Percentiles rank a stretch among this genome's conserved stretches.
Conservation (phyloP, 495 filamentous ascomycete species). For the Aspergillus indologenus region DNA sequence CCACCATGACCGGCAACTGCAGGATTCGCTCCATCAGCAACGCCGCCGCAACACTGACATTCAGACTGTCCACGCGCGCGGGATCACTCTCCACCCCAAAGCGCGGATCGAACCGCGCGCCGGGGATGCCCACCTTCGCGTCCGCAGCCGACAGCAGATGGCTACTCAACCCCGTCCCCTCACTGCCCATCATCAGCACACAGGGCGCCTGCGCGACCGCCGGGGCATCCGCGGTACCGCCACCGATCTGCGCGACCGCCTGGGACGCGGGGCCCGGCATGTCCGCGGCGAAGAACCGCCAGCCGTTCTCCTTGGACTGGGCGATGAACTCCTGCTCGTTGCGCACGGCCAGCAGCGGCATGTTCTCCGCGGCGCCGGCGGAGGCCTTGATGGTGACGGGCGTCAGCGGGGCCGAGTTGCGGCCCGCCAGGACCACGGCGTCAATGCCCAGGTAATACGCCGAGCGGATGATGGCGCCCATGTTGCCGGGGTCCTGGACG, state of each 20-base stretch:
- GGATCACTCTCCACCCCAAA: slow-evolving; percentile 38
- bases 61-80: slow-evolving; percentile 68
- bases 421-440: slow-evolving; percentile 64
- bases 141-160: slow-evolving; percentile 63
- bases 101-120: slow-evolving; percentile 32
- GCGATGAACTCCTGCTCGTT: slow-evolving; percentile 67
- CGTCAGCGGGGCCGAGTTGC: slow-evolving; percentile 67
- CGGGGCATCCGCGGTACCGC: background rate
- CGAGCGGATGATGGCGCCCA: slow-evolving; percentile 83
- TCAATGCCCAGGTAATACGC: slow-evolving; percentile 83
- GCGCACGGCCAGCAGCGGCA: slow-evolving; percentile 64
- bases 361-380: slow-evolving; percentile 76
- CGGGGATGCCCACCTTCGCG: slow-evolving; percentile 53
- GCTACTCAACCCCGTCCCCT: slow-evolving; percentile 68
- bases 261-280: slow-evolving; percentile 45
- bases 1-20: slow-evolving; percentile 38
- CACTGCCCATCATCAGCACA: slow-evolving; percentile 77
- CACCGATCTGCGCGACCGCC: slow-evolving; percentile 19
- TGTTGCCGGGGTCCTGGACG: slow-evolving; percentile 85
- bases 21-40: slow-evolving; percentile 67
- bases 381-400: slow-evolving; percentile 81
- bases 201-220: slow-evolving; percentile 56
- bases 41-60: slow-evolving; percentile 81
- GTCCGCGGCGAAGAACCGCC: slow-evolving; percentile 79
- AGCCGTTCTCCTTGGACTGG: slow-evolving; percentile 64